Base-by-base conservation (phyloP, 2,329 filamentous ascomycete species). In the Xylariaceae sp. region DNA sequence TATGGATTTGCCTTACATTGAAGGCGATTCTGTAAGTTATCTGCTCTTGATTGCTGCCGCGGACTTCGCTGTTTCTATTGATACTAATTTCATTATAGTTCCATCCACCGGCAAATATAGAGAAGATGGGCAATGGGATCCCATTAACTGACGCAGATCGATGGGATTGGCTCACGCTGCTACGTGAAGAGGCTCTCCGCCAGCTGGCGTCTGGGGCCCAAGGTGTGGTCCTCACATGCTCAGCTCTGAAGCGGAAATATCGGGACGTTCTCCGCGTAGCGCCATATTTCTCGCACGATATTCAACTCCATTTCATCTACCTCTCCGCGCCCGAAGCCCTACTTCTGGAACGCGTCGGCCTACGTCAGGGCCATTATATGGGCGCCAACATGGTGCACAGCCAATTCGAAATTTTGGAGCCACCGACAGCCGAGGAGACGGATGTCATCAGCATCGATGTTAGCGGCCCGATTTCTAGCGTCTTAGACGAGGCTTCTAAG, bases 171-270 rank as follows among this genome's bases (percentile, higher is more conserved):
- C 84, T 99, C 58, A 89, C 87, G 43, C 78, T 79, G 12, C 79
- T 94, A 13, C 88, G 89, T 57, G 82, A 90, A 59, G 86, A 85
- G 64, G 82, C 84, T 6, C 75, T 85, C 50, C 71, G 73, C 48
- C 75, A 75, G 46, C 75, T 88, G 54, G 73, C 76, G 50, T 71
- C 70, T 45, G 83, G 84, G 36, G 78, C 81, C 16, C 73, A 80
- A 31, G 87, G 90, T 45, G 94, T 97, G n/a, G 89, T 99, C 45
- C 82, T 99, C 55, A 96, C 94, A 48, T 99, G 94, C 79, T 96
- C 90, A 12, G 94, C 93, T 1, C 81, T 99, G 48, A 97, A 97
- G 79, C 89, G 89, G 70, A 97, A 96, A 74, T 99, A 99, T 77
- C 87, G 94, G 62, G 94, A 99, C 64, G 89, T 93, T 57, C 90